Percentiles rank a stretch among this genome's conserved stretches.
These are phyloP conservation scores for Nannizziopsis barbatae DNA, from an alignment of 2,329 filamentous ascomycete genomes.

Conservation along the genomic window DNA sequence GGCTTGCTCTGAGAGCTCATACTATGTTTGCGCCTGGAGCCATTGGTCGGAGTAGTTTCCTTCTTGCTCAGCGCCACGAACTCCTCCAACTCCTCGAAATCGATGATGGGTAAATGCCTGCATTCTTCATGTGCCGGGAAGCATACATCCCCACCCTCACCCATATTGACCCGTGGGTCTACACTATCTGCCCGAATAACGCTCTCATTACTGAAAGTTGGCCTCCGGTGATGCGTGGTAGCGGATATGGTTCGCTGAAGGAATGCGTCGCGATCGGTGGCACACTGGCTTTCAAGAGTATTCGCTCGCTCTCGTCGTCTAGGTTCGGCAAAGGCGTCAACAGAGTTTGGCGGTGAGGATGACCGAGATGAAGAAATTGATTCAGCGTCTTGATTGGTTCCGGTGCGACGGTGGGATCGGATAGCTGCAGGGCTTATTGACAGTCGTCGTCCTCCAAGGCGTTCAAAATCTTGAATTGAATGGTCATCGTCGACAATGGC, in stretches of 20 bases:
- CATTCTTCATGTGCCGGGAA: conserved; percentile 68
- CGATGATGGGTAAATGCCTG: conserved; percentile 69
- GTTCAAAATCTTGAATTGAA: conserved; percentile 28
- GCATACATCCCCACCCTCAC: conserved; percentile 72
- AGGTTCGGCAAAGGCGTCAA: conserved; percentile 91
- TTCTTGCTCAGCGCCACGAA: conserved; percentile 57
- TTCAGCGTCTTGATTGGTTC: conserved; percentile 5
- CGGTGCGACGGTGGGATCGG: conserved; percentile 23
- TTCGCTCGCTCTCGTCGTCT: conserved; percentile 68
- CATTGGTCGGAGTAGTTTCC: conserved; percentile 36
- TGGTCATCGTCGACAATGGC: conserved; percentile 61
- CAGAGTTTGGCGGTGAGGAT: conserved; percentile 84
- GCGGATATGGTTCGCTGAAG: conserved; percentile 62
- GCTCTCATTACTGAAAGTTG: conserved; percentile 49
- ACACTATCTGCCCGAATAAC: conserved; percentile 41
- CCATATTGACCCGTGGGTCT: conserved; percentile 26
- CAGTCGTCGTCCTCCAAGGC: conserved; percentile 26
- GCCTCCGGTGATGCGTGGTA: conserved; percentile 51
- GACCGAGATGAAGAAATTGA: conserved; percentile 47
- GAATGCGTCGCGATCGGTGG: conserved; percentile 46
- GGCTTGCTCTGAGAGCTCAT: conserved; percentile 42
- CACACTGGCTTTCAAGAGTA: conserved; percentile 50
- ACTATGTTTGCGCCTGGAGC: conserved; percentile 29
- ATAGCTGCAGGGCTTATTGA: conserved; percentile 34
- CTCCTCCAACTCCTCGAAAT: conserved; percentile 88